Evolutionary conservation across 495 filamentous ascomycete species (phyloP), one percentile per base, ranked within the genome.

Genomic region (Echria macrotheca): DNA sequence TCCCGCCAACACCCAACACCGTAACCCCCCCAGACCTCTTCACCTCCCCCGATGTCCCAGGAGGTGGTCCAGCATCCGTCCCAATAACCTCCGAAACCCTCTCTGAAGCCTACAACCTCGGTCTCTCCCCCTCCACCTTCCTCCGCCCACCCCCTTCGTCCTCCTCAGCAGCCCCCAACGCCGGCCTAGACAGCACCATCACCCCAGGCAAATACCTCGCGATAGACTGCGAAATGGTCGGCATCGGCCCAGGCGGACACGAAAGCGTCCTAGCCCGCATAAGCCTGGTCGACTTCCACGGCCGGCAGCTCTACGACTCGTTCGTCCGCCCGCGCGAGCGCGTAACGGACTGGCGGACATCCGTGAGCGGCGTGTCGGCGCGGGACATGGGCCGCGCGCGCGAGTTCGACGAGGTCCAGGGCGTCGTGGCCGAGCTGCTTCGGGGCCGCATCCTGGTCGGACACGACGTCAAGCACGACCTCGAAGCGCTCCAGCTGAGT

Each of bases 141-240:
- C 35, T 58, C 14, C 32, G 35, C 7, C 38, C 53, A 33, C 50
- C 50, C 1, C 50, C 63, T 11, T n/a, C n/a, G n/a, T n/a, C n/a
- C n/a, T n/a, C n/a, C n/a, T n/a, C n/a, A n/a, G 28, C 52, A 5
- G 55, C 57, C 2, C 69, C 76, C 21, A 80, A 84, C 64, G 66
- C 70, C 17, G 80, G 80, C 12, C 64, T 80, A 4, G 52, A 65
- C 2, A 59, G 53, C 17, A 26, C 85, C 17, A 5, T 31, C 19
- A 10, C 44, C 37, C 60, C 85, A 37, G 91, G 90, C 43, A 93
- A 89, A 75, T 97, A 93, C 60, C 65, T 98, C 36, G 85, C 88
- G 26, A 78, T 98, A 36, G 94, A 98, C 71, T 97, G 93, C 67
- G 93, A 98, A 70, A 98, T 98, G 93, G 91, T 98, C 14, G 93